Evolutionary conservation across 2,329 filamentous ascomycete genomes (phyloP).

Genomic region (Claviceps lovelessii): DNA sequence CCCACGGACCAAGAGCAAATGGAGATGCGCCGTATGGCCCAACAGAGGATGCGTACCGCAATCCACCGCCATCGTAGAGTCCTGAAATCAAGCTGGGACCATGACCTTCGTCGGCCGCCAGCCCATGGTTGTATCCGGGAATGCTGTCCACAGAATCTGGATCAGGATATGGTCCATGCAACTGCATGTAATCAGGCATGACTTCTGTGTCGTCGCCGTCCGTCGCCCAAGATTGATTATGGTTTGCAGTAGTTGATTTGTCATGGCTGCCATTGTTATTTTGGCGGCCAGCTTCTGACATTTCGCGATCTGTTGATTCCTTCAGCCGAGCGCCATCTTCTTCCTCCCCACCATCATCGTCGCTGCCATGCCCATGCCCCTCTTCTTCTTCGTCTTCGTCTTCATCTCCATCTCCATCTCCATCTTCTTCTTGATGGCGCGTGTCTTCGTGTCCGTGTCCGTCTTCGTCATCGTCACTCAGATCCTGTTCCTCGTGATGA

Average conservation of each 20-base stretch:
- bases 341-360: conserved; percentile 16
- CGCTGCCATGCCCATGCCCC: conserved; percentile 11
- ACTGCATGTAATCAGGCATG: conserved; percentile 3
- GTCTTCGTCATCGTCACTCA: conserved; percentile 10
- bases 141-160: conserved; percentile 1
- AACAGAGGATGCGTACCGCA: conserved; percentile 4
- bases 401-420: conserved; percentile 9
- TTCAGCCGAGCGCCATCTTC: conserved; percentile 22
- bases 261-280: conserved; percentile 3
- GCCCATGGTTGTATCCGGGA: not conserved
- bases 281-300: not conserved
- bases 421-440: conserved; percentile 14
- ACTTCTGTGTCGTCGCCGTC: conserved; percentile 2
- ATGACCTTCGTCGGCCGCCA: not conserved
- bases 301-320: conserved; percentile 16
- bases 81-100: conserved; percentile 4
- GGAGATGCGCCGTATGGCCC: conserved; percentile 10
- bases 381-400: conserved; percentile 15
- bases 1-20: conserved; percentile 8
- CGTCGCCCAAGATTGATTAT: conserved; percentile 1
- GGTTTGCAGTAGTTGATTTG: conserved; percentile 5
- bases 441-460: conserved; percentile 15
- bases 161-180: conserved; percentile 5
- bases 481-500: not conserved
- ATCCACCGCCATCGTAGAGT: conserved; percentile 2